Percentiles rank a stretch among this genome's conserved stretches.
Evolutionary conservation across 495 filamentous ascomycete genomes (phyloP).

Genomic region (Aspergillus coremiiformis): DNA sequence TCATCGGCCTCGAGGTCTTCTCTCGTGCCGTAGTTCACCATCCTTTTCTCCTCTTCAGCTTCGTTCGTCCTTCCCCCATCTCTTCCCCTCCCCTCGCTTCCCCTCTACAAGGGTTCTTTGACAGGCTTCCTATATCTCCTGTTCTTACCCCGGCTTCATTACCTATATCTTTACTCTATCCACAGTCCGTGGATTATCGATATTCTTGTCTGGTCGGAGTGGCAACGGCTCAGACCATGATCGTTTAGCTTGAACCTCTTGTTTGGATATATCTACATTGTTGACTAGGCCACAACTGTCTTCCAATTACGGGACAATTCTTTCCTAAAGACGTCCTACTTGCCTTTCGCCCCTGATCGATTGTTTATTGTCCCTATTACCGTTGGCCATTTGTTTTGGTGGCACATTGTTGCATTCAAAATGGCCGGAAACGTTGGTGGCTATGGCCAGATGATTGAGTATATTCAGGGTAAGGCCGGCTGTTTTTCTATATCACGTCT

Average conservation of each 20-base stretch:
- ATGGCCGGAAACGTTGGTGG: conserved; percentile 40
- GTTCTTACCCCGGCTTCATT: conserved; percentile 1
- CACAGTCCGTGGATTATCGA: conserved; percentile 2
- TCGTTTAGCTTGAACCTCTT: conserved; percentile 11
- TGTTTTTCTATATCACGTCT: conserved; percentile 1
- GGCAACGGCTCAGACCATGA: conserved; percentile 16
- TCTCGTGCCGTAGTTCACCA: conserved; percentile 15
- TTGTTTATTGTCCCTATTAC: conserved; percentile 8
- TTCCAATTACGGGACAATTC: conserved; percentile 1
- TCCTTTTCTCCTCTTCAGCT: conserved; percentile 18
- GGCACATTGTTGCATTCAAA: conserved; percentile 9
- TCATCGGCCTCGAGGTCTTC: conserved; percentile 25
- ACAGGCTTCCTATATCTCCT: conserved; percentile 12
- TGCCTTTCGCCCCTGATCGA: neutral
- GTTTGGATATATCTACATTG: conserved; percentile 2
- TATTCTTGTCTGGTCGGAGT: conserved; percentile 5
- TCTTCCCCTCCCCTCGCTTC: conserved; percentile 14
- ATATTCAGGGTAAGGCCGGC: conserved; percentile 57
- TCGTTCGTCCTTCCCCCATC: conserved; percentile 16
- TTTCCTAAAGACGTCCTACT: neutral
- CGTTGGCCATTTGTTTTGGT: conserved; percentile 9
- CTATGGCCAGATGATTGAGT: conserved; percentile 70
- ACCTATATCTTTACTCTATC: conserved; percentile 12
- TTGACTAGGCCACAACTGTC: neutral
- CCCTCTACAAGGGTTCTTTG: neutral